Percentiles rank a stretch among this genome's conserved stretches.
These are phyloP conservation scores for Flaveria robusta DNA, from an alignment of 129 eudicot genomes.

Conservation along the genomic window DNA sequence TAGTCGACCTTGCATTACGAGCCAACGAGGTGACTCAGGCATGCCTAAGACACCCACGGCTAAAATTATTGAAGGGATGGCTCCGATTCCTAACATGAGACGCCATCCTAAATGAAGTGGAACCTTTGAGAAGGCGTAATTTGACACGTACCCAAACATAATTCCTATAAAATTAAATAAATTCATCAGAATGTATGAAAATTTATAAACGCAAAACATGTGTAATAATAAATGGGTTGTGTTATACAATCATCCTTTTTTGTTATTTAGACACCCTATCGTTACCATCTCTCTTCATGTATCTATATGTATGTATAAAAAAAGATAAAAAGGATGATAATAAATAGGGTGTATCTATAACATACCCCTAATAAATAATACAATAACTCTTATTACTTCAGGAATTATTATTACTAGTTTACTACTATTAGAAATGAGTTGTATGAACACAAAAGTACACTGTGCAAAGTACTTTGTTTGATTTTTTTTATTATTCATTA, in stretches of 20 bases:
- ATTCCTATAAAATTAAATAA: constrained; percentile 33
- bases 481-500: no score
- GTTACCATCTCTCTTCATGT: no score
- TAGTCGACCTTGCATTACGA: constrained; percentile 67
- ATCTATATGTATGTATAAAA: no score
- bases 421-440: no score
- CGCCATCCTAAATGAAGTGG: constrained; percentile 58
- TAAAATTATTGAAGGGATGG: constrained; percentile 52
- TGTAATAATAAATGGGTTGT: neutral
- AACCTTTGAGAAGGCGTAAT: constrained; percentile 53
- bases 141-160: constrained; percentile 63
- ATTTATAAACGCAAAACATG: neutral
- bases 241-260: no score
- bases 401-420: no score
- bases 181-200: neutral
- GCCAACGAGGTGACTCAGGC: constrained; percentile 91
- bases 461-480: no score
- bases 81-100: constrained; percentile 70
- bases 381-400: neutral
- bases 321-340: no score
- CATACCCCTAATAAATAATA: no score
- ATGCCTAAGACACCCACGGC: constrained; percentile 55
- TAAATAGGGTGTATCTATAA: no score
- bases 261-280: no score
- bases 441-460: no score